Percentiles rank a stretch among this genome's conserved stretches.
Conservation (phyloP, 2,329 filamentous ascomycete genomes). For the Arthrobotrys musiformis region DNA sequence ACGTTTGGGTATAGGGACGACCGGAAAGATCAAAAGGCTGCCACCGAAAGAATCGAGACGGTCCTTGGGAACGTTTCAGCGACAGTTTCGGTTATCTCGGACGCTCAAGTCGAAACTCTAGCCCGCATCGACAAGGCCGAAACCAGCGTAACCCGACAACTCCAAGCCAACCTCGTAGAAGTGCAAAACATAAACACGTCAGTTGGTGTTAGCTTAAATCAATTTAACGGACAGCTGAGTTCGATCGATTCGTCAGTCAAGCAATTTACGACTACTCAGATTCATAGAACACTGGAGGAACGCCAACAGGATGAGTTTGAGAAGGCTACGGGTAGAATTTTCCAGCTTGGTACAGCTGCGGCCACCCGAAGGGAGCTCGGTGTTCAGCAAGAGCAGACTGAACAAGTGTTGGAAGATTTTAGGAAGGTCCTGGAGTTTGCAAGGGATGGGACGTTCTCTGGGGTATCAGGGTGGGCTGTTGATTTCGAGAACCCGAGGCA, state of each 20-base stretch:
- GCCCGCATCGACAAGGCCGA: neutral
- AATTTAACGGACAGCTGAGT: neutral
- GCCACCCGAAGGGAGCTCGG: neutral
- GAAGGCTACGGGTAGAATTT: constrained; percentile 7
- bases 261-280: neutral
- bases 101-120: constrained; percentile 14
- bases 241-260: constrained; percentile 6
- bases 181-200: neutral
- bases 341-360: neutral
- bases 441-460: neutral
- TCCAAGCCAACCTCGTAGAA: neutral
- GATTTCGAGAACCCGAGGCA: neutral
- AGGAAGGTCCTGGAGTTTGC: neutral
- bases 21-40: neutral
- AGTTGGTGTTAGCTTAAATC: neutral
- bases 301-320: neutral
- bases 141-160: neutral
- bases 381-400: neutral
- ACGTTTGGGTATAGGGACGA: neutral
- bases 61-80: neutral
- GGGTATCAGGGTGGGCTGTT: neutral
- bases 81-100: neutral
- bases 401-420: neutral
- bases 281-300: neutral
- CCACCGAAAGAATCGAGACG: neutral